phyloP scores from a whole-genome alignment of 805 yeast genomes.

The Nakazawaea wyomingensis region DNA sequence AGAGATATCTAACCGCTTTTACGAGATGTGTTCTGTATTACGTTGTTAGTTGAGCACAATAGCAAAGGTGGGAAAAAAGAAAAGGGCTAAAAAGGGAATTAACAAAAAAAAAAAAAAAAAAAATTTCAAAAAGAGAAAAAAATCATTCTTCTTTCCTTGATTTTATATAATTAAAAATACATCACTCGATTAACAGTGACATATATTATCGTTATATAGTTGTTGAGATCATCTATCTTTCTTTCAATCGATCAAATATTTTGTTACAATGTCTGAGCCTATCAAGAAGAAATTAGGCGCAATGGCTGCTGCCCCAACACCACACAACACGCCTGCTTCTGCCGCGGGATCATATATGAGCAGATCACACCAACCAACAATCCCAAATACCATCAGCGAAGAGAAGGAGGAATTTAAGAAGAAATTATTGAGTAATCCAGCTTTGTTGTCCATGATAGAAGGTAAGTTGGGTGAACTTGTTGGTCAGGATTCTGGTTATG shows the following conservation, averaged over 20 bases:
- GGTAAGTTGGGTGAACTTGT: slow-evolving; percentile 80
- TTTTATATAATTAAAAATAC: too few relatives aligned
- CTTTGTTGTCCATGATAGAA: slow-evolving; percentile 79
- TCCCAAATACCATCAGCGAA: slow-evolving; percentile 71
- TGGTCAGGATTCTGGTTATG: slow-evolving; percentile 84
- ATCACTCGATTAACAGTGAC: too few relatives aligned
- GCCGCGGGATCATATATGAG: slow-evolving; percentile 70
- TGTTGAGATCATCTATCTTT: background rate
- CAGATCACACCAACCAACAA: slow-evolving; percentile 50
- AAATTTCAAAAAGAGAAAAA: too few relatives aligned
- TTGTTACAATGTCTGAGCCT: slow-evolving; percentile 71
- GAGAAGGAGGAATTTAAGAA: slow-evolving; percentile 39
- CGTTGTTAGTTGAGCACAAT: background rate
- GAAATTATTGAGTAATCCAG: slow-evolving; percentile 61
- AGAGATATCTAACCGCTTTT: too few relatives aligned
- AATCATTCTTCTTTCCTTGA: too few relatives aligned
- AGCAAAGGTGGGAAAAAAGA: background rate
- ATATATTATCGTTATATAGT: too few relatives aligned
- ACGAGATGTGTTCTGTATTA: too few relatives aligned
- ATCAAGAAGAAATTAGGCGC: slow-evolving; percentile 71
- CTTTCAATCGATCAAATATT: background rate
- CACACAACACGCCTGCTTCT: slow-evolving; percentile 96
- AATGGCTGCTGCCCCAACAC: slow-evolving; percentile 92
- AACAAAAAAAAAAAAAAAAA: background rate
- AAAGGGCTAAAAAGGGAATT: background rate